Conservation (phyloP, 2,329 filamentous ascomycete genomes). For the Ophiostoma angusticollis region DNA sequence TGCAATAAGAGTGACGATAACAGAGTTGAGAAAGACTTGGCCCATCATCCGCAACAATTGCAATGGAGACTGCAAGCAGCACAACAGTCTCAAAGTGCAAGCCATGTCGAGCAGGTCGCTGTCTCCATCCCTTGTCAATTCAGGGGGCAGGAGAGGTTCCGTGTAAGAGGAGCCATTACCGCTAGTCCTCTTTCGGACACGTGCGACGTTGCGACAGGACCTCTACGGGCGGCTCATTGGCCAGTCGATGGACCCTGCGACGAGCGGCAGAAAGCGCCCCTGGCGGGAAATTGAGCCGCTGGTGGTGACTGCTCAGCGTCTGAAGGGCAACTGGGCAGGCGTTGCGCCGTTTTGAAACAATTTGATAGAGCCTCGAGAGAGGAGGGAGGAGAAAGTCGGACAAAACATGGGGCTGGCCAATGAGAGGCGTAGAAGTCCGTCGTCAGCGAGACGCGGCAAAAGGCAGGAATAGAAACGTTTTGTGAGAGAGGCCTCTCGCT, state of each 20-base stretch:
- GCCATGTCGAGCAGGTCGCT: no score
- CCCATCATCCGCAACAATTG: no score
- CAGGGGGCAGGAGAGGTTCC: no score
- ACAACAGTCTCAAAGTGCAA: no score
- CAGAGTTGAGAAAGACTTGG: no score
- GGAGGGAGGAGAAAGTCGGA: constrained; percentile 1
- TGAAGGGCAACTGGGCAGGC: neutral
- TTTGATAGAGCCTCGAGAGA: neutral
- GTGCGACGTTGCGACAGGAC: neutral
- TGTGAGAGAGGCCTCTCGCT: no score
- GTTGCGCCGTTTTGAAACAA: constrained; percentile 5
- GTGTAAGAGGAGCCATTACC: no score
- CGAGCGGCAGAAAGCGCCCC: neutral
- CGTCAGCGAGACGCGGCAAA: neutral
- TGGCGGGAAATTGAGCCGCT: constrained; percentile 6
- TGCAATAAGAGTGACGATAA: no score
- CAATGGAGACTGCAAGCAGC: no score
- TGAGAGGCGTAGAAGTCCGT: neutral
- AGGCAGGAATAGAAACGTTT: no score
- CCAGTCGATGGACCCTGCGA: neutral
- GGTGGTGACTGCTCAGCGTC: constrained; percentile 1
- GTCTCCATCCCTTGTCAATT: no score
- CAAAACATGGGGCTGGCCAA: neutral
- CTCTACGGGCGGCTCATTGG: constrained; percentile 1
- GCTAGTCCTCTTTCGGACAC: constrained; percentile 1